These are phyloP conservation scores for Sugiyamaella japonica DNA, from an alignment of 1,139 yeast genomes.

Conservation along the genomic window DNA sequence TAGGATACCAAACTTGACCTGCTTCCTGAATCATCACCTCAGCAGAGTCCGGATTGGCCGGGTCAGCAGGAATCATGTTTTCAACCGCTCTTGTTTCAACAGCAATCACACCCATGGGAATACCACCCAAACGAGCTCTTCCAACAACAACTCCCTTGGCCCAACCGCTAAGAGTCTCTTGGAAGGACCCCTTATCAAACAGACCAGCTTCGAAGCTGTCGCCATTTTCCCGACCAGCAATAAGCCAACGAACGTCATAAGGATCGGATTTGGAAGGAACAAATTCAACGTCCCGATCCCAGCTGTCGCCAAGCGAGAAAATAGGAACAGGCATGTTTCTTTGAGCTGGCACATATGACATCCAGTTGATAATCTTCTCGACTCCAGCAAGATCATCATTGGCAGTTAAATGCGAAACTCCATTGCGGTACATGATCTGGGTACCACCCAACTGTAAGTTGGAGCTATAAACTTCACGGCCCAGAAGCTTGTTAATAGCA, in stretches of 20 bases:
- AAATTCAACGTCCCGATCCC: constrained; percentile 93
- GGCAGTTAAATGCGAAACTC: constrained; percentile 97
- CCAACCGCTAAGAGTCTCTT: constrained; percentile 98
- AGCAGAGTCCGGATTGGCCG: constrained; percentile 94
- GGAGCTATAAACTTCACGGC: constrained; percentile 95
- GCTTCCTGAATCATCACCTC: constrained; percentile 90
- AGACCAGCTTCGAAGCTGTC: constrained; percentile 76
- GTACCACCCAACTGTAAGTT: constrained; percentile 98
- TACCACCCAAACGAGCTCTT: constrained; percentile 98
- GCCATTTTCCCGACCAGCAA: constrained; percentile 72
- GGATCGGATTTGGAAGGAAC: constrained; percentile 70
- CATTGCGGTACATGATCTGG: constrained; percentile 96
- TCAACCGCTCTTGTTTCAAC: constrained; percentile 92
- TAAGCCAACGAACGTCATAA: constrained; percentile 94
- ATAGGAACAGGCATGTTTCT: constrained; percentile 92
- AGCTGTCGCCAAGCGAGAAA: constrained; percentile 69
- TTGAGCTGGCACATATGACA: constrained; percentile 92
- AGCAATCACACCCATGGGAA: constrained; percentile 96
- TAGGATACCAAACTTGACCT: constrained; percentile 99
- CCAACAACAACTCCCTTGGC: constrained; percentile 98
- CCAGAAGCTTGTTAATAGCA: constrained; percentile 92
- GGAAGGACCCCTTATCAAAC: constrained; percentile 90
- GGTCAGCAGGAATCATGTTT: constrained; percentile 92
- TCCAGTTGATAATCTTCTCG: constrained; percentile 90
- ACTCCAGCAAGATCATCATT: constrained; percentile 96